These are phyloP conservation scores for Coemansia sp. DNA, from an alignment of 192 early-diverging fungal genomes.

Conservation along the genomic window DNA sequence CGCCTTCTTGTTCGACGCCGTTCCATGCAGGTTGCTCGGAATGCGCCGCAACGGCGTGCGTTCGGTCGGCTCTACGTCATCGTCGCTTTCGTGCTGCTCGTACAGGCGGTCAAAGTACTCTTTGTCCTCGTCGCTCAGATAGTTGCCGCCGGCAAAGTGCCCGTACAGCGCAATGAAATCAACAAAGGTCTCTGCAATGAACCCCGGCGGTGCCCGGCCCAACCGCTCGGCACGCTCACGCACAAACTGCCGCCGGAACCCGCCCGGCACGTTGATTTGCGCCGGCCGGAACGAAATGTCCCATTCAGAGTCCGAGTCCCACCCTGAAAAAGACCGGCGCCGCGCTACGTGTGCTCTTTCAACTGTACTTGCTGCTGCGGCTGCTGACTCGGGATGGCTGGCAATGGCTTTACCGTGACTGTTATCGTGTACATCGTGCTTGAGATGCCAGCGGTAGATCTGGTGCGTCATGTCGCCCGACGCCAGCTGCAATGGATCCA, in stretches of 20 bases:
- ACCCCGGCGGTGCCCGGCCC: slow-evolving; percentile 66
- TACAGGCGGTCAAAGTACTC: slow-evolving; percentile 56
- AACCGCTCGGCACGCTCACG: slow-evolving; percentile 67
- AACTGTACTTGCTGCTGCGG: slow-evolving; percentile 45
- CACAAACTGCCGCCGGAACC: slow-evolving; percentile 89
- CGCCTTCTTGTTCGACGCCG: slow-evolving; percentile 67
- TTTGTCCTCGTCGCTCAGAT: slow-evolving; percentile 76
- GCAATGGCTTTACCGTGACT: slow-evolving; percentile 2
- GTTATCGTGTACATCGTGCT: slow-evolving; percentile 46
- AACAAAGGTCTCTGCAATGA: slow-evolving; percentile 84
- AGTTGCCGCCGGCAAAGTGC: slow-evolving; percentile 93
- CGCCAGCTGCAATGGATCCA: slow-evolving; percentile 57
- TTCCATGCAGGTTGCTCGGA: slow-evolving; percentile 30
- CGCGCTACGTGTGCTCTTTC: slow-evolving; percentile 39
- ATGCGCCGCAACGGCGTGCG: slow-evolving; percentile 35
- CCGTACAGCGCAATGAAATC: slow-evolving; percentile 94
- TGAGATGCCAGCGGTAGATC: slow-evolving; percentile 88
- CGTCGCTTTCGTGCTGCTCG: slow-evolving; percentile 12
- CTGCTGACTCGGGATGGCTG: slow-evolving; percentile 12
- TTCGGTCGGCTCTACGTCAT: slow-evolving; percentile 4
- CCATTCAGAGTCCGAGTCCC: slow-evolving; percentile 53
- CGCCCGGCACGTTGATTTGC: slow-evolving; percentile 74
- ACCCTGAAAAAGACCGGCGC: slow-evolving; percentile 47
- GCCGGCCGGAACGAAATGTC: slow-evolving; percentile 31
- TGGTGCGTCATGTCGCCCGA: slow-evolving; percentile 82